Evolutionary conservation across 352 stramenopile genomes (phyloP).

Genomic region (Phytopythium chamaehyphon): DNA sequence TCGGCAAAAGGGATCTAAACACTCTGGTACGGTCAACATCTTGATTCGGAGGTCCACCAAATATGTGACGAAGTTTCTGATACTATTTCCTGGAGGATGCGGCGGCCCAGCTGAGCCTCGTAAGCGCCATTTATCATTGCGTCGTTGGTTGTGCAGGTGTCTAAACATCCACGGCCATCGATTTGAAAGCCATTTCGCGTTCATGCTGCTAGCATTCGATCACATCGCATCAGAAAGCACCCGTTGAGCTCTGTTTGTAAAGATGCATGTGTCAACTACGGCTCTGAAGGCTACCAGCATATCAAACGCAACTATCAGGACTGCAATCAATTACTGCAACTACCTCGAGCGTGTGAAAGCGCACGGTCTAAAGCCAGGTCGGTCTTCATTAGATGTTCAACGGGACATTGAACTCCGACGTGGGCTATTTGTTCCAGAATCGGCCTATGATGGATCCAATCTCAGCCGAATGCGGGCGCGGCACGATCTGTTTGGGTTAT

Average conservation of each 20-base stretch:
- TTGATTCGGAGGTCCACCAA: conserved; percentile 9
- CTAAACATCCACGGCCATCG: conserved; percentile 11
- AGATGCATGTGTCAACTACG: conserved; percentile 10
- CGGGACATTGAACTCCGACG: conserved; percentile 13
- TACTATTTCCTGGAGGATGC: conserved; percentile 15
- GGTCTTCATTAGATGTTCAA: conserved; percentile 3
- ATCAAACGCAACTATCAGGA: neutral
- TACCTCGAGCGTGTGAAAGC: neutral
- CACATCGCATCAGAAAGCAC: conserved; percentile 11
- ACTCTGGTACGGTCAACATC: conserved; percentile 8
- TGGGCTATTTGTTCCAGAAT: conserved; percentile 11
- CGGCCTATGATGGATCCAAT: conserved; percentile 19
- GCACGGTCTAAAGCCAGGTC: neutral
- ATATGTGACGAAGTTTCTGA: conserved; percentile 20
- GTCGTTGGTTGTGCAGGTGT: conserved; percentile 9
- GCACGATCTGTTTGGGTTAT: conserved; percentile 18
- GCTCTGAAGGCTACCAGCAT: conserved; percentile 9
- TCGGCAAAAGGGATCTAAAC: neutral
- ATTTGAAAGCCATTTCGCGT: conserved; percentile 21
- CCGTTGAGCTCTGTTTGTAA: conserved; percentile 12
- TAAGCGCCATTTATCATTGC: conserved; percentile 7
- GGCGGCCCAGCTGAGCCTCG: conserved; percentile 15
- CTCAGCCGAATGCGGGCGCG: conserved; percentile 8
- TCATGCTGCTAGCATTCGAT: conserved; percentile 23
- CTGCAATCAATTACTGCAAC: conserved; percentile 13